Evolutionary conservation across 345 rosid genomes (phyloP), one percentile per base, ranked within the genome.

Genomic region (Boechera stricta): DNA sequence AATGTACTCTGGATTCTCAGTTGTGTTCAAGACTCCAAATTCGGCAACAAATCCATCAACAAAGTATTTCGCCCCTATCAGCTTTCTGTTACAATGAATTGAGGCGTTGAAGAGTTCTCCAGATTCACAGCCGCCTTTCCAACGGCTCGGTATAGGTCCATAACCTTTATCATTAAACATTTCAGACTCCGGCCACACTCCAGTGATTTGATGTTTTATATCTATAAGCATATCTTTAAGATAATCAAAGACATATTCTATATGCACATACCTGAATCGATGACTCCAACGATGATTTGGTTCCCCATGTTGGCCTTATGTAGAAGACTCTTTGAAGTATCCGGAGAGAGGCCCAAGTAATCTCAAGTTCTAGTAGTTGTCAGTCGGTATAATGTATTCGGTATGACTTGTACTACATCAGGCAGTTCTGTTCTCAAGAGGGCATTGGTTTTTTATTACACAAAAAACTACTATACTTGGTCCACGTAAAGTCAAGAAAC

Each of bases 341-440:
- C 65, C 33, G 88, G 69, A 82, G 88, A 64, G 1, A 85, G 77
- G 64, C 88, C 85, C 8, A 85, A 80, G 78, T 77, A 86, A 72
- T 88, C 89, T 89, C 95, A 90, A 53, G 90, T 90, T 76, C 90
- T 80, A 11, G 90, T 88, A 26, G 95, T 90, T 55, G 87, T 84
- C 74, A 85, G 66, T 69, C 42, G 67, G 79, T 82, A 87, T 65
- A 90, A 78, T 56, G 74, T 82, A 81, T 90, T 83, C 3, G 86
- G 87, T 69, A 86, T 80, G 49, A 90, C 85, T 51, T 82, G 83
- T 70, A 87, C 81, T 36, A 90, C 94, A n/a, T 82, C 86, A 9
- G 91, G 86, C 28, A 83, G 55, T 56, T 83, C 92, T 88, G 51
- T 75, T 38, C 15, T 16, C 71, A 11, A 32, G 7, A 49, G 45